Evolutionary conservation across 192 early-diverging fungal species (phyloP).

Genomic region (Mortierella hygrophila): DNA sequence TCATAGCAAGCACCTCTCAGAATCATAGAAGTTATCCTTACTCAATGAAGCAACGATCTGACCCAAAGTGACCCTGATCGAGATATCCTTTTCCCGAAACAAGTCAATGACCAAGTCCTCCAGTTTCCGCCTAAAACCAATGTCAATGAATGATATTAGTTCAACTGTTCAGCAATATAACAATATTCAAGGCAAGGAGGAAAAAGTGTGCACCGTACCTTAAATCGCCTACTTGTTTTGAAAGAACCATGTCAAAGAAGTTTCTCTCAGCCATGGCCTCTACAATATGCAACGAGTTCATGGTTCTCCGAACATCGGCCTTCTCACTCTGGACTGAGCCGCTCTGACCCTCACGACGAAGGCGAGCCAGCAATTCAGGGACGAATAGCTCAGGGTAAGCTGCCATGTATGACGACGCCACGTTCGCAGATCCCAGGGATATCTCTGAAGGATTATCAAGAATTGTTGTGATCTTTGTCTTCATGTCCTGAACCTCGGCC

Average conservation of each 20-base stretch:
- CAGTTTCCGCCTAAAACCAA: not conserved
- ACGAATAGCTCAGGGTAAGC: not conserved
- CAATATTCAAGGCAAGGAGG: not conserved
- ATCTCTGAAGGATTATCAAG: conserved; percentile 3
- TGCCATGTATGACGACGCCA: not conserved
- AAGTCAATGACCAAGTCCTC: conserved; percentile 15
- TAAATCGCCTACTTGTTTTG: not conserved
- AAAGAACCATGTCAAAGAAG: conserved; percentile 6
- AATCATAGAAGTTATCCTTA: not conserved
- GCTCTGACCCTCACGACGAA: not conserved
- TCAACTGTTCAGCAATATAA: too few relatives aligned
- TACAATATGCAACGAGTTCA: conserved; percentile 11
- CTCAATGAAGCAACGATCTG: conserved; percentile 24
- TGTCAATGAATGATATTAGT: not conserved
- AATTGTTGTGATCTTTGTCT: not conserved
- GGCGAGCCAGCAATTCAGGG: not conserved
- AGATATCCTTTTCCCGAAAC: conserved; percentile 3
- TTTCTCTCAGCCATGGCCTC: not conserved
- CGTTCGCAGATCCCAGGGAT: not conserved
- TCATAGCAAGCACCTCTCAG: not conserved
- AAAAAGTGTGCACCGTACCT: not conserved
- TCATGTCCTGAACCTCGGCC: conserved; percentile 1
- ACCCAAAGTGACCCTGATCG: conserved; percentile 4
- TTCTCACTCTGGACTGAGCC: not conserved
- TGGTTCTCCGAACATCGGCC: not conserved